Evolutionary conservation across 73 alveolate genomes (phyloP), one percentile per base, ranked within the genome.

Genomic region (Tetrahymena borealis): DNA sequence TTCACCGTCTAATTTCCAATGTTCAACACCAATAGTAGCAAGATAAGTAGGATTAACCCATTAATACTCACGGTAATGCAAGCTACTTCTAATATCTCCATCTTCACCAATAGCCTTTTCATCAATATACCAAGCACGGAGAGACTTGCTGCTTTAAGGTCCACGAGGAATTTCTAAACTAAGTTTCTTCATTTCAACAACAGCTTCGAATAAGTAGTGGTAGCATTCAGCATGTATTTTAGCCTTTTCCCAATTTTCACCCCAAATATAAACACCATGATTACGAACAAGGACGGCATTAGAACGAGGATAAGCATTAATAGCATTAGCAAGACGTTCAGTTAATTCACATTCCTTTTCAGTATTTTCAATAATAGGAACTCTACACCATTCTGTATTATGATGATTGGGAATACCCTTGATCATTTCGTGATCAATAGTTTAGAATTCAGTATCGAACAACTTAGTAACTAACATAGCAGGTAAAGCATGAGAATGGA

Each of bases 201-300:
- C 93, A 0, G 93, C 93, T 13, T 90, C 93, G 37, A 90, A 90
- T 32, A 90, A 43, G 28, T 90, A 90, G 85, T 90, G 90, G 78
- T 33, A 35, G 7, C 93, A 90, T 36, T 90, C 93, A 43, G 93
- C 93, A 32, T 90, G 93, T 33, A 43, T 90, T 43, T 90, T 90
- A 11, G 93, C 93, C 40, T 90, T 40, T 43, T 39, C 93, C 93
- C 93, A 90, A 33, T 35, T 37, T 33, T 90, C 78, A 12, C 93
- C 93, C 93, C 93, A 90, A 40, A 90, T 43, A 15, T 90, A 90
- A 7, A 90, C 93, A 43, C 93, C 93, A n/a, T 90, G 93, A 32
- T 43, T 32, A 16, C 93, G 93, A 12, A 90, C 93, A 18, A 90
- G 40, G 39, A 90, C 93, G 20, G 93, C 93, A 33, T 32, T 33